These are phyloP conservation scores for Botryotinia globosa DNA, from an alignment of 2,329 filamentous ascomycete genomes.

Conservation along the genomic window DNA sequence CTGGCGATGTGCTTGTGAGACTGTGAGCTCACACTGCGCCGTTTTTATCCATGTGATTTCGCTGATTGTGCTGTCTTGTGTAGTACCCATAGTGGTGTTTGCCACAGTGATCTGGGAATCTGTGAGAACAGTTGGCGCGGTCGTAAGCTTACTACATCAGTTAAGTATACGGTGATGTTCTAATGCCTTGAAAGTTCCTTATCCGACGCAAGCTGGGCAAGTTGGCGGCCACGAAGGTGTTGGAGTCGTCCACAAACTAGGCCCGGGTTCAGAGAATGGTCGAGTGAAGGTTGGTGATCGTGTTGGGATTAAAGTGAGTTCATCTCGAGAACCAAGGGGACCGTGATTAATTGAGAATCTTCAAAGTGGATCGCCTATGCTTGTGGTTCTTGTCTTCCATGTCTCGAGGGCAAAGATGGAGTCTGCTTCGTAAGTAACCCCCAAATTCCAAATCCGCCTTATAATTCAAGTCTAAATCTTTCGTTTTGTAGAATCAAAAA, in stretches of 20 bases:
- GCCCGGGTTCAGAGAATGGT: constrained; percentile 54
- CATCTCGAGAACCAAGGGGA: not conserved
- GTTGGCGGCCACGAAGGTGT: constrained; percentile 70
- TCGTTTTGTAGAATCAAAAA: constrained; percentile 45
- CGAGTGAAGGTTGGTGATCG: constrained; percentile 63
- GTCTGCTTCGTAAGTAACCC: constrained; percentile 58
- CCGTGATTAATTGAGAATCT: not conserved
- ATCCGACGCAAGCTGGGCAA: constrained; percentile 58
- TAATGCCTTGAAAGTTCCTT: constrained; percentile 54
- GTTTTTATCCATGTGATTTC: constrained; percentile 5
- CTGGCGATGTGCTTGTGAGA: constrained; percentile 61
- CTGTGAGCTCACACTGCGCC: constrained; percentile 43
- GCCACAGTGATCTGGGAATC: constrained; percentile 60
- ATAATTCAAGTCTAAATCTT: constrained; percentile 19
- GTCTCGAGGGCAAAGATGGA: constrained; percentile 58
- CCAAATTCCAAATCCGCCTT: constrained; percentile 3
- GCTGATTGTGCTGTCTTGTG: constrained; percentile 11
- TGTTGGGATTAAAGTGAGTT: constrained; percentile 63
- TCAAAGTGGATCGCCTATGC: constrained; percentile 52
- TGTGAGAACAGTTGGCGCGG: constrained; percentile 46
- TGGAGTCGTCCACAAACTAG: constrained; percentile 62
- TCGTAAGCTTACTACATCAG: constrained; percentile 28
- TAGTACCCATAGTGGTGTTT: constrained; percentile 62
- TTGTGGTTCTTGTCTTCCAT: constrained; percentile 52
- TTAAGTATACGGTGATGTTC: constrained; percentile 13